Evolutionary conservation across 2,329 filamentous ascomycete species (phyloP), one percentile per base, ranked within the genome.

Genomic region (Corynespora cassiicola): DNA sequence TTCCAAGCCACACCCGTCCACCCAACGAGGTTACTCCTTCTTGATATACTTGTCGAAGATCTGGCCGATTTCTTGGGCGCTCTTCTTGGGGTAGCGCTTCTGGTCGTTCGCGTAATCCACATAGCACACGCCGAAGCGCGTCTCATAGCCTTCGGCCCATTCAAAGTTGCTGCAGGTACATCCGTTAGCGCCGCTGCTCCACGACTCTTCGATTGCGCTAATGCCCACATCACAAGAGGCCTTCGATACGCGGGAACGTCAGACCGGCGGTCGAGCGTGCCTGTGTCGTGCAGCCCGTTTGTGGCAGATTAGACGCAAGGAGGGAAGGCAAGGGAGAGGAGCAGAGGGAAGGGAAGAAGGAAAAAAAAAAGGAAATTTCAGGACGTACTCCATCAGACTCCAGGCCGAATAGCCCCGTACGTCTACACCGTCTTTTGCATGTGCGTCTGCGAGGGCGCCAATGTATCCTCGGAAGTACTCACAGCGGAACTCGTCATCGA

Each of bases 81-180:
- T 94, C 80, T 90, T 89, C 80, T 95, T 95, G 24, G 89, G 85
- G 53, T 85, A 79, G 34, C 89, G 77, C 75, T 85, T 88, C 76
- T 95, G 90, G 16, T 82, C 85, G 52, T 88, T 81, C 55, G 81
- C 74, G 66, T 94, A 95, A 70, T 95, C 88, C 35, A 95, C 88
- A 64, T 79, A 94, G 6, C 85, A 88, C 39, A 90, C 88, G 17
- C 89, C 89, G 58, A 95, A 95, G 25, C 89, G 80, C 27, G 88
- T 94, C 72, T 88, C 85, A 62, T 92, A 95, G 8, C 89, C 89
- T 66, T 95, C 89, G n/a, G 89, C 87, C 88, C 88, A 92, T 70
- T 92, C 88, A 58, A 92, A 92, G 74, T 92, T 92, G 70, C 78
- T 81, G 57, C 38, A 57, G 39, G 48, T 42, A 54, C 41, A 30